phyloP scores from a whole-genome alignment of 148 eudicot genomes.

The Amaranthus hypochondriacus region DNA sequence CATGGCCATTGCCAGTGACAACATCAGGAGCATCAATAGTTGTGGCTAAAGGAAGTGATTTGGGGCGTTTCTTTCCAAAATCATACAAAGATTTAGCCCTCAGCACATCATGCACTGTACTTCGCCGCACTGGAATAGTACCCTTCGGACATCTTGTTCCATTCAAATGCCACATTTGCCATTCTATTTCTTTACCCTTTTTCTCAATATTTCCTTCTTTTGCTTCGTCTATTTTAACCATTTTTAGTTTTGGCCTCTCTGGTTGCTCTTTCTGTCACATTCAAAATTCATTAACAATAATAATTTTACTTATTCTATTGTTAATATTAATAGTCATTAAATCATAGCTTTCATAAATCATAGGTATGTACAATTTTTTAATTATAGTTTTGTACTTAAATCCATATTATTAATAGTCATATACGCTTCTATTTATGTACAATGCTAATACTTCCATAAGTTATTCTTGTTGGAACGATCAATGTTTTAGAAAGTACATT shows the following conservation, averaged over 20 bases:
- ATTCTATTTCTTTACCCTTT: conserved; percentile 30
- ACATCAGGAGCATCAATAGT: conserved; percentile 74
- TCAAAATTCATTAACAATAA: neutral
- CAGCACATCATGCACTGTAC: conserved; percentile 66
- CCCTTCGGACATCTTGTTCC: conserved; percentile 74
- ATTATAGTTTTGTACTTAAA: too few species aligned
- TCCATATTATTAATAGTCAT: too few species aligned
- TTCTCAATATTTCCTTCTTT: conserved; percentile 15
- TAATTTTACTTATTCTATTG: too few species aligned
- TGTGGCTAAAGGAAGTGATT: conserved; percentile 27
- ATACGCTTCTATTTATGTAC: too few species aligned
- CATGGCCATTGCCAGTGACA: conserved; percentile 87
- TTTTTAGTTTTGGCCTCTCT: conserved; percentile 48
- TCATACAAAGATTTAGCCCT: conserved; percentile 87
- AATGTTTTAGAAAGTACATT: too few species aligned
- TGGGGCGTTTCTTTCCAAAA: conserved; percentile 65
- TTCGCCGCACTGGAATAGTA: conserved; percentile 78
- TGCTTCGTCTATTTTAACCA: conserved; percentile 16
- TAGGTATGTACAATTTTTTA: too few species aligned
- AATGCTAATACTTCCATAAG: too few species aligned
- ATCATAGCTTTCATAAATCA: neutral
- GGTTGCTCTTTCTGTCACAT: conserved; percentile 56
- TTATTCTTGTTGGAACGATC: too few species aligned
- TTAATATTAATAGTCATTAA: too few species aligned
- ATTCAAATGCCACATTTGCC: conserved; percentile 88